A percentile compares a stretch with the other conserved stretches of the same genome.
These are phyloP conservation scores for Solanum microdontum DNA, from an alignment of 257 asterid genomes.

Conservation along the genomic window DNA sequence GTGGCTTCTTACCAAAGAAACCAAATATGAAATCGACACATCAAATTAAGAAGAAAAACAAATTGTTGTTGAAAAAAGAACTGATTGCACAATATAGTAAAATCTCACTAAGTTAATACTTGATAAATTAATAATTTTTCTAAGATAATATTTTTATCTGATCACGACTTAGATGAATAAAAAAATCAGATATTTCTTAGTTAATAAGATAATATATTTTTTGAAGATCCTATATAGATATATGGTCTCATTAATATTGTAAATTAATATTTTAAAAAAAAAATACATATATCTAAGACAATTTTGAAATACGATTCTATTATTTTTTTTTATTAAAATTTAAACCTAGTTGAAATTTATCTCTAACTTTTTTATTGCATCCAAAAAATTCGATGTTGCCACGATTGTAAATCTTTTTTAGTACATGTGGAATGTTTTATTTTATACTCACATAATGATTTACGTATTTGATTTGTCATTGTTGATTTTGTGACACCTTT, in stretches of 20 bases:
- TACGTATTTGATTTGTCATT: background rate
- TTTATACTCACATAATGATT: background rate
- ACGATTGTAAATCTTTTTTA: background rate
- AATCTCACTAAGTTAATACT: no score
- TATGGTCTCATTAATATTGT: background rate
- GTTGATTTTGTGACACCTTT: background rate
- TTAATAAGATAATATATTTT: no score
- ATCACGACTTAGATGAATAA: background rate
- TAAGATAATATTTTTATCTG: no score
- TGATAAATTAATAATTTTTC: no score
- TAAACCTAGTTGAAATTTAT: no score
- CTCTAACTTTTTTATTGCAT: background rate
- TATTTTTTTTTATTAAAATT: no score
- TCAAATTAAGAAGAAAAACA: background rate
- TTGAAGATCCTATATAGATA: no score
- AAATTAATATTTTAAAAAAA: fast-evolving
- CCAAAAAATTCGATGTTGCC: no score
- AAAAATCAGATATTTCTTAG: no score
- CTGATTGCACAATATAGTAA: background rate
- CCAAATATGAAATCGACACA: background rate
- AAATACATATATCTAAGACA: no score
- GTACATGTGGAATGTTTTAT: background rate
- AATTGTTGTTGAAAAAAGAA: background rate
- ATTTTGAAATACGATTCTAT: no score
- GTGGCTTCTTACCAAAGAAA: background rate